Conservation (phyloP, 2,329 filamentous ascomycete species). For the Botrytis deweyae region DNA sequence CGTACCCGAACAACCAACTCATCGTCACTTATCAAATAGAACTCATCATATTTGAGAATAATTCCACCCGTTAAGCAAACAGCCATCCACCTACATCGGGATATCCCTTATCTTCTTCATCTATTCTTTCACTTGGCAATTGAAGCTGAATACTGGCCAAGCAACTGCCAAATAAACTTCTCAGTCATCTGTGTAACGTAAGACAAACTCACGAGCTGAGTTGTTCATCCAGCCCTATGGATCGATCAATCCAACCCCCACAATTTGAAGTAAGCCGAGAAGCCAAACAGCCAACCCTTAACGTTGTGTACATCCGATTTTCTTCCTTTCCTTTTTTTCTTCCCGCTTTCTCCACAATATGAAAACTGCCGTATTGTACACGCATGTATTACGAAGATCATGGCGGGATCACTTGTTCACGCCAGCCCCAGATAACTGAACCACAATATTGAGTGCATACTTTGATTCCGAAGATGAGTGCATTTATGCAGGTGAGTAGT, state of each 20-base stretch:
- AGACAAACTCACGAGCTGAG: constrained; percentile 2
- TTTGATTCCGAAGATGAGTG: neutral
- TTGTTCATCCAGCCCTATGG: constrained; percentile 7
- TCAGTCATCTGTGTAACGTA: neutral
- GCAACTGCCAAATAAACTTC: neutral
- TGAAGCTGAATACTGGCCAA: neutral
- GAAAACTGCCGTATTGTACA: neutral
- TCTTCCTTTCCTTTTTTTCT: neutral
- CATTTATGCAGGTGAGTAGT: constrained; percentile 6
- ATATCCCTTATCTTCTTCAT: constrained; percentile 3
- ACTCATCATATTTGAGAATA: constrained; percentile 9
- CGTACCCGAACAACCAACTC: neutral
- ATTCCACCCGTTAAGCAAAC: neutral
- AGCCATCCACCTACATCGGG: neutral
- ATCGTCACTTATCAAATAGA: neutral
- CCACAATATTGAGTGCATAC: constrained; percentile 3
- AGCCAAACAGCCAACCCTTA: constrained; percentile 6
- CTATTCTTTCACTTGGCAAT: constrained; percentile 2
- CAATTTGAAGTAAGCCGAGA: neutral
- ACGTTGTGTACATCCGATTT: constrained; percentile 8
- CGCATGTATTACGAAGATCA: constrained; percentile 1
- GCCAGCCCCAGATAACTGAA: neutral
- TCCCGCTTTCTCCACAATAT: constrained; percentile 8
- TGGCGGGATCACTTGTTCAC: constrained; percentile 16
- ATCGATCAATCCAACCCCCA: constrained; percentile 2